Evolutionary conservation across 129 eudicot genomes (phyloP).

Genomic region (Silybum marianum): DNA sequence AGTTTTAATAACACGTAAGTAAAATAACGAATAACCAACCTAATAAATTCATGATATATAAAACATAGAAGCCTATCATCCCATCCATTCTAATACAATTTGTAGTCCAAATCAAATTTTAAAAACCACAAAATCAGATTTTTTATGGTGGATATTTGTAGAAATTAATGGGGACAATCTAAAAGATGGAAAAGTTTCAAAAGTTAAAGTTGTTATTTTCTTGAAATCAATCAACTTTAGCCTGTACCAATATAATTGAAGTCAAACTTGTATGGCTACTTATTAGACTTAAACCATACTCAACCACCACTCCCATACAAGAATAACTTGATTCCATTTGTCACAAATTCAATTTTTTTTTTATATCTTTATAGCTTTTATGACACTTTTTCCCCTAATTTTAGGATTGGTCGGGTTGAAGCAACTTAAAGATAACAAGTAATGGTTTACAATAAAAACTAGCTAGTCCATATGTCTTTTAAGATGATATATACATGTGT

Average conservation of each 20-base stretch:
- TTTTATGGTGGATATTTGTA: not conserved
- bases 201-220: conserved; percentile 13
- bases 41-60: no score
- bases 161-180: conserved; percentile 9
- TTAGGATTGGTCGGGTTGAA: conserved; percentile 10
- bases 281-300: conserved; percentile 14
- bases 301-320: not conserved
- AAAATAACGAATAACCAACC: no score
- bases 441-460: not conserved
- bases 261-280: conserved; percentile 21
- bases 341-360: conserved; percentile 1
- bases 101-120: no score
- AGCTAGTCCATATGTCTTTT: not conserved
- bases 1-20: no score
- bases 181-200: not conserved
- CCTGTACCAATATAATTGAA: not conserved
- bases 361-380: not conserved
- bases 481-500: no score
- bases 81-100: no score
- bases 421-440: not conserved
- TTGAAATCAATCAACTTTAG: not conserved
- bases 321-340: not conserved
- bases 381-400: not conserved
- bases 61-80: no score
- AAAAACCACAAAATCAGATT: not conserved